phyloP scores from a whole-genome alignment of 441 rosid genomes.

The Gossypium davidsonii region DNA sequence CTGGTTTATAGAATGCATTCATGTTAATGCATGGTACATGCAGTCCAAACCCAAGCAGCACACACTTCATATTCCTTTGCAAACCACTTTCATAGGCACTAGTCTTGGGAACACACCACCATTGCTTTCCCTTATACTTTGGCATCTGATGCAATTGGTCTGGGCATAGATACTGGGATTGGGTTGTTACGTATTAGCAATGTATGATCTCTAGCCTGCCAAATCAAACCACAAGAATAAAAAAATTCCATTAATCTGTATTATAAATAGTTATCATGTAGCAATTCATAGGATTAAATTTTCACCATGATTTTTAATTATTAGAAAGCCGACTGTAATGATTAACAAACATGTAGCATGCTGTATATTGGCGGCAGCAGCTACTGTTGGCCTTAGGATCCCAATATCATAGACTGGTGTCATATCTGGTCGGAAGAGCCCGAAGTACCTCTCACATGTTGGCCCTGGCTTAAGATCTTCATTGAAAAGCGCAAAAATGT shows the following conservation, averaged over 20 bases:
- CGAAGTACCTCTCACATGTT: slow-evolving; percentile 56
- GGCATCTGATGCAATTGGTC: slow-evolving; percentile 5
- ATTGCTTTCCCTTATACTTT: slow-evolving; percentile 20
- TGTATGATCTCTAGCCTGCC: slow-evolving; percentile 42
- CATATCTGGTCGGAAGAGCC: slow-evolving; percentile 58
- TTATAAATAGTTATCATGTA: slow-evolving; percentile 11
- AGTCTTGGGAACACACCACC: slow-evolving; percentile 59
- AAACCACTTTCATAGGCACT: slow-evolving; percentile 42
- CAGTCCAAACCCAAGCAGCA: slow-evolving; percentile 53
- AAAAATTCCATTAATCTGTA: not conserved
- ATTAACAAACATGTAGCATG: slow-evolving; percentile 24
- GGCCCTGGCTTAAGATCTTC: slow-evolving; percentile 79
- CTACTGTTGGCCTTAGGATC: slow-evolving; percentile 50
- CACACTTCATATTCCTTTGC: slow-evolving; percentile 62
- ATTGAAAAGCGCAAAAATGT: slow-evolving; percentile 71
- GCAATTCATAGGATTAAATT: not conserved
- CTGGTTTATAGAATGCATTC: not conserved
- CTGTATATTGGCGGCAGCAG: slow-evolving; percentile 28
- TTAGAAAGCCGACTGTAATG: slow-evolving; percentile 26
- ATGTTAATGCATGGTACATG: not conserved
- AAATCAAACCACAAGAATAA: slow-evolving; percentile 9
- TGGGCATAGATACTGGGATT: slow-evolving; percentile 13
- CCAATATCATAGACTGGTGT: slow-evolving; percentile 65
- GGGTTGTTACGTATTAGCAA: slow-evolving; percentile 24
- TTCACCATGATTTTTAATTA: slow-evolving; percentile 26